Conservation (phyloP, 805 yeast species). For the Torulaspora indica region DNA sequence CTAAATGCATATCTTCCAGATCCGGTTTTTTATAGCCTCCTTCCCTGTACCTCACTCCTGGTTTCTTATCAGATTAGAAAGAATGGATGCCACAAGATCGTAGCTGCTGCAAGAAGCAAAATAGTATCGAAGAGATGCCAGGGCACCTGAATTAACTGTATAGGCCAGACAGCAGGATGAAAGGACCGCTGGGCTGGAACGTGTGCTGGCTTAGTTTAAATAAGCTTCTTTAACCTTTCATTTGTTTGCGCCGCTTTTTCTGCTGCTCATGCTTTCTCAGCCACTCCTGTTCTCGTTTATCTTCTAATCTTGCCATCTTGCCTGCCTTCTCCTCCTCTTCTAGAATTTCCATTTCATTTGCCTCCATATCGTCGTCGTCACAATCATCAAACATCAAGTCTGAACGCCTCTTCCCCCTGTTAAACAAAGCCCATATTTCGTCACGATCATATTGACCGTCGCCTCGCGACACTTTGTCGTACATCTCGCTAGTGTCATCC, state of each 20-base stretch:
- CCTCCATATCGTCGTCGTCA: slow-evolving; percentile 77
- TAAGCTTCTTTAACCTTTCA: slow-evolving; percentile 3
- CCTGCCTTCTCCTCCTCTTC: slow-evolving; percentile 75
- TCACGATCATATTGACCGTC: slow-evolving; percentile 64
- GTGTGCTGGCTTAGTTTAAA: too few relatives aligned
- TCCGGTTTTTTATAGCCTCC: not conserved
- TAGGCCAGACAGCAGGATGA: too few relatives aligned
- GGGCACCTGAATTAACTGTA: too few relatives aligned
- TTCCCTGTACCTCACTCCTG: too few relatives aligned
- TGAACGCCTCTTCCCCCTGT: slow-evolving; percentile 53
- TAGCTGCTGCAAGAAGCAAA: too few relatives aligned
- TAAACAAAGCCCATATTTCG: slow-evolving; percentile 86
- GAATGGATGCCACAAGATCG: too few relatives aligned
- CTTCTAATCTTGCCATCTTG: slow-evolving; percentile 69
- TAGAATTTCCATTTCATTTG: slow-evolving; percentile 82
- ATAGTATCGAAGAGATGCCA: too few relatives aligned
- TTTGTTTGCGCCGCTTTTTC: slow-evolving; percentile 38
- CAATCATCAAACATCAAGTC: slow-evolving; percentile 46
- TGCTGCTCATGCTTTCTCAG: slow-evolving; percentile 47
- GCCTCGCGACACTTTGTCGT: slow-evolving; percentile 30
- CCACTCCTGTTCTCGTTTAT: slow-evolving; percentile 60
- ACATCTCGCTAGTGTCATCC: slow-evolving; percentile 46
- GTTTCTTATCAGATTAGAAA: too few relatives aligned
- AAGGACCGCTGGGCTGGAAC: too few relatives aligned
- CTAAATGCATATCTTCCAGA: not conserved